phyloP scores from a whole-genome alignment of 768 basidiomycete species.

The Naganishia onofrii region DNA sequence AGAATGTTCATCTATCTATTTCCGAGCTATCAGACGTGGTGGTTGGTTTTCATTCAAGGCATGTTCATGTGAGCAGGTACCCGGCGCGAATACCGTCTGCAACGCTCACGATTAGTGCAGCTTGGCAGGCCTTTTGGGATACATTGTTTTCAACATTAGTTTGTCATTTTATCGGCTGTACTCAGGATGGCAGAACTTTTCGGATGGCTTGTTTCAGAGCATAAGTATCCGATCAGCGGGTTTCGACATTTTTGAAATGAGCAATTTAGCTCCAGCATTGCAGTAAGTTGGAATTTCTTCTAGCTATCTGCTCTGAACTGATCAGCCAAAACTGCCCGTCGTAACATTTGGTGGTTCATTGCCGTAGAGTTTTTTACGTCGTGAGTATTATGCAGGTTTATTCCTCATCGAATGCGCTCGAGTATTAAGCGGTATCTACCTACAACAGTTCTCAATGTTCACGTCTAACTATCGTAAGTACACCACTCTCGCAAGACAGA shows the following conservation, averaged over 20 bases:
- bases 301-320: not conserved
- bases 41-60: slow-evolving; percentile 36
- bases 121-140: slow-evolving; percentile 37
- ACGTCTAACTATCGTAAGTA: slow-evolving; percentile 26
- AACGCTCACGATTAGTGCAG: not conserved
- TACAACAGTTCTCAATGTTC: not conserved
- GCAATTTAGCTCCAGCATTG: slow-evolving; percentile 40
- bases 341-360: not conserved
- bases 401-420: not conserved
- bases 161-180: slow-evolving; percentile 34
- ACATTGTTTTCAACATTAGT: slow-evolving; percentile 43
- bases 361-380: slow-evolving; percentile 1
- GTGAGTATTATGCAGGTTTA: not conserved
- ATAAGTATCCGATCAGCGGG: slow-evolving; percentile 44
- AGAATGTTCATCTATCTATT: slow-evolving; percentile 50
- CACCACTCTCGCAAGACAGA: too few species aligned
- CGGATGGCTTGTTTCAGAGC: slow-evolving; percentile 43
- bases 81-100: not conserved
- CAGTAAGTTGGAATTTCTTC: slow-evolving; percentile 33
- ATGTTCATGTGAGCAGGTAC: slow-evolving; percentile 41
- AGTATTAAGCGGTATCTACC: too few species aligned
- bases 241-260: slow-evolving; percentile 41
- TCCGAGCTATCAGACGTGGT: slow-evolving; percentile 50
- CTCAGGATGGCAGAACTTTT: slow-evolving; percentile 38
- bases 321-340: not conserved